Evolutionary conservation across 257 asterid species (phyloP), one percentile per base, ranked within the genome.

Genomic region (Leptodermis oblonga): DNA sequence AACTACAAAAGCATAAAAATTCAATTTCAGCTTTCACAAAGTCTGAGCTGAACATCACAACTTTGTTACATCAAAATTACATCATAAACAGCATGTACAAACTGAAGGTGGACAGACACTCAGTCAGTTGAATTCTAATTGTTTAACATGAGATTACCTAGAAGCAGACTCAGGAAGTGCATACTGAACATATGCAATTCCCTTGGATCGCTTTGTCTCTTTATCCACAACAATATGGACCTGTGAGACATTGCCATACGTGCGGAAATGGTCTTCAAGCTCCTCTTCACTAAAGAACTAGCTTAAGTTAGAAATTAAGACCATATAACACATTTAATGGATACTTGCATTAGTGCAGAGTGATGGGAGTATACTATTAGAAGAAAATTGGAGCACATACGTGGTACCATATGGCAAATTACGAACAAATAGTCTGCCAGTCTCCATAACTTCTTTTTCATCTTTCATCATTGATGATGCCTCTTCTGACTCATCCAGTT

Each of bases 181-280:
- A 79, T 83, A 93, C 61, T 66, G 92, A 76, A 93, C 84, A 81
- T 80, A 93, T 45, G 90, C 97, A 79, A 87, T 42, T 73, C 97
- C 99, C 76, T 83, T 93, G 73, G 99, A 93, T 82, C 88, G 86
- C 71, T 86, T 90, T 31, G 97, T 86, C 46, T 87, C 96, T 82
- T 84, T 89, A 79, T 93, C 97, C 66, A 90, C 81, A 74, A 93
- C 96, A 76, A 93, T 86, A 82, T 91, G 96, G 76, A 82, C 96
- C 84, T 85, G 85, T 55, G 90, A 77, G 64, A 91, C 60, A 67
- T 77, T 74, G 10, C 99, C 99, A 73, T 69, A 85, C 79, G 77
- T 88, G 81, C 85, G 75, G 67, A 90, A 93, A 79, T 83, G 86
- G 51, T 77, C 85, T 79, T 86, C 90, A 41, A 93, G 81, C 48